Evolutionary conservation across 2,329 filamentous ascomycete genomes (phyloP).

Genomic region (Diaporthe sp.): DNA sequence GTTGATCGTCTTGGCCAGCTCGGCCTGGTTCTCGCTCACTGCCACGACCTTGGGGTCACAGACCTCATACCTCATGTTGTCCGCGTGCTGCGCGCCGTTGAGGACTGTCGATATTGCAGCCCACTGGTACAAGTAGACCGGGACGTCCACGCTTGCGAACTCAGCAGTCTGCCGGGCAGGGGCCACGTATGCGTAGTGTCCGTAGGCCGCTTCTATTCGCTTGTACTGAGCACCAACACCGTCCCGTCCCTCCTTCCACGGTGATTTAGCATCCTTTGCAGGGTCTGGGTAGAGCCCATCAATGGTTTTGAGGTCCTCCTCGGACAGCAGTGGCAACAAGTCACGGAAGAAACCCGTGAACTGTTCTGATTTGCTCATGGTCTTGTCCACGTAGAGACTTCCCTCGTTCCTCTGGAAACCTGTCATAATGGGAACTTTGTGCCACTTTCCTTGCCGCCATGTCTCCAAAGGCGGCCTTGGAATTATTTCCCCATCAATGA

Average conservation of each 20-base stretch:
- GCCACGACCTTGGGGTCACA: slow-evolving; percentile 52
- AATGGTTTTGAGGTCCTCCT: slow-evolving; percentile 53
- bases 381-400: slow-evolving; percentile 57
- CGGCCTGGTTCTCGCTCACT: slow-evolving; percentile 56
- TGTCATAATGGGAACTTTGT: slow-evolving; percentile 56
- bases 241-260: slow-evolving; percentile 55
- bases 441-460: slow-evolving; percentile 47
- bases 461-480: slow-evolving; percentile 47
- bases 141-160: slow-evolving; percentile 50
- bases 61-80: slow-evolving; percentile 64
- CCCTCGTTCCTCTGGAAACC: slow-evolving; percentile 61
- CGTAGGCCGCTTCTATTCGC: slow-evolving; percentile 67
- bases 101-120: slow-evolving; percentile 60
- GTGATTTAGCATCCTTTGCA: slow-evolving; percentile 47
- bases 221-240: slow-evolving; percentile 66
- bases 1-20: slow-evolving; percentile 59
- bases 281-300: slow-evolving; percentile 58
- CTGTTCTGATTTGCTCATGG: slow-evolving; percentile 50
- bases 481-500: slow-evolving; percentile 57
- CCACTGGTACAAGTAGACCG: slow-evolving; percentile 69
- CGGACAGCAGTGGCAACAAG: slow-evolving; percentile 55
- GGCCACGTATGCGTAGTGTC: slow-evolving; percentile 67
- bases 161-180: slow-evolving; percentile 65
- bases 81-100: slow-evolving; percentile 62
- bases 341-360: slow-evolving; percentile 56